Conservation (phyloP, 2,329 filamentous ascomycete genomes). For the Trichoderma pleuroti region DNA sequence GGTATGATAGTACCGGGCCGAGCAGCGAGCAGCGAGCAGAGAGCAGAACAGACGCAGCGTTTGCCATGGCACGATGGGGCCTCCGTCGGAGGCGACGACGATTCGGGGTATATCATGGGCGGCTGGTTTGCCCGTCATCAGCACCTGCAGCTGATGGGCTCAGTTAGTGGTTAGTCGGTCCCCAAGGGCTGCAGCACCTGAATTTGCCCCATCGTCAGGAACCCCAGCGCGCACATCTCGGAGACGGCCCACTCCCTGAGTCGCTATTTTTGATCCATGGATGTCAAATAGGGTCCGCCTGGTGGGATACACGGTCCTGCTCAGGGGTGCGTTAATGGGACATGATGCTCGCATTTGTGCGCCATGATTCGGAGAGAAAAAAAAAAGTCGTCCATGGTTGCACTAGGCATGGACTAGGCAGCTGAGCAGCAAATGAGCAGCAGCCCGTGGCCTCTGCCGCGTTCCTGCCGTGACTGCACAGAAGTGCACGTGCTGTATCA, state of each 20-base stretch:
- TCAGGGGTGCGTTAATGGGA: slow-evolving; percentile 13
- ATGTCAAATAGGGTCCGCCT: slow-evolving; percentile 13
- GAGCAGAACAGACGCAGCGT: neutral
- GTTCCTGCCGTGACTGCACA: neutral
- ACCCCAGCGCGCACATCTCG: slow-evolving; percentile 17
- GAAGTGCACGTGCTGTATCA: neutral
- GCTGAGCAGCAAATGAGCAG: slow-evolving; percentile 6
- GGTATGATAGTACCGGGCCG: neutral
- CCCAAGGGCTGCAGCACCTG: slow-evolving; percentile 1
- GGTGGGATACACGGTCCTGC: slow-evolving; percentile 15
- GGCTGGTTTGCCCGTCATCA: slow-evolving; percentile 4
- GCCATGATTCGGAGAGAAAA: slow-evolving; percentile 13
- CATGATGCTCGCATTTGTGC: neutral
- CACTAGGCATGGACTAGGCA: slow-evolving; percentile 8
- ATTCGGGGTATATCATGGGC: neutral
- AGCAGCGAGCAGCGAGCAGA: neutral
- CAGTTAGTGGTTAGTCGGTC: neutral
- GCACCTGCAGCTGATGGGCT: slow-evolving; percentile 12
- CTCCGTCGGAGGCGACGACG: neutral
- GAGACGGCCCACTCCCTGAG: slow-evolving; percentile 6
- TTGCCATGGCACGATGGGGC: neutral
- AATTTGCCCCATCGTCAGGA: slow-evolving; percentile 12
- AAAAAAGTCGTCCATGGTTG: slow-evolving; percentile 1
- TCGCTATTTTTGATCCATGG: slow-evolving; percentile 19
- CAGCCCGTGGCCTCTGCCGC: neutral